These are phyloP conservation scores for Lasiodiplodia gonubiensis DNA, from an alignment of 2,329 filamentous ascomycete genomes.

Conservation along the genomic window DNA sequence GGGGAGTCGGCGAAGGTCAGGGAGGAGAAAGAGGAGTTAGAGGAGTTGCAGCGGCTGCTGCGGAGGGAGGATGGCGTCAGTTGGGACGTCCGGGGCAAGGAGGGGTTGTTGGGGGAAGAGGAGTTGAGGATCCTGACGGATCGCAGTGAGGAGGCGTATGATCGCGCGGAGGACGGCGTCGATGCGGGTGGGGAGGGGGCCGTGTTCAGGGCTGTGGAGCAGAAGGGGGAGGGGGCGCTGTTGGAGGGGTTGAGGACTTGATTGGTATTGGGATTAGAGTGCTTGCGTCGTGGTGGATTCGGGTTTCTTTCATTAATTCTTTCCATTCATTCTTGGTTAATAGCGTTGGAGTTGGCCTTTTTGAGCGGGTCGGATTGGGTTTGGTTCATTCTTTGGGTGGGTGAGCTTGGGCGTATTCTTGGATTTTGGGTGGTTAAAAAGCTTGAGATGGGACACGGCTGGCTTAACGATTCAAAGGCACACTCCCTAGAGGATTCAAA, in stretches of 20 bases:
- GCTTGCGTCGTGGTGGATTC: background rate
- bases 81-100: constrained; percentile 57
- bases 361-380: too few relatives aligned
- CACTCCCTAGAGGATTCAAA: too few relatives aligned
- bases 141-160: constrained; percentile 70
- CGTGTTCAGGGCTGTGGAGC: constrained; percentile 79
- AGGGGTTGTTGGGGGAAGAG: constrained; percentile 71
- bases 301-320: background rate
- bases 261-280: background rate
- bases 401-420: too few relatives aligned
- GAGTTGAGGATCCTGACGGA: constrained; percentile 83
- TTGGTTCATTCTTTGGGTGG: too few relatives aligned
- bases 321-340: too few relatives aligned
- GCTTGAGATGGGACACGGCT: too few relatives aligned
- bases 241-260: constrained; percentile 55
- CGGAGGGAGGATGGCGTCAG: constrained; percentile 70
- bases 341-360: too few relatives aligned
- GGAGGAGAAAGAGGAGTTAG: constrained; percentile 50
- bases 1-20: constrained; percentile 54
- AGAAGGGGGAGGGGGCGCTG: constrained; percentile 62
- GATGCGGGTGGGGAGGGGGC: constrained; percentile 67
- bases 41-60: constrained; percentile 55
- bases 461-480: too few relatives aligned
- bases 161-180: constrained; percentile 76
- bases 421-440: too few relatives aligned